A percentile compares a stretch with the other conserved stretches of the same genome.
These are phyloP conservation scores for Stereocaulon alpinum DNA, from an alignment of 495 filamentous ascomycete species.

Conservation along the genomic window DNA sequence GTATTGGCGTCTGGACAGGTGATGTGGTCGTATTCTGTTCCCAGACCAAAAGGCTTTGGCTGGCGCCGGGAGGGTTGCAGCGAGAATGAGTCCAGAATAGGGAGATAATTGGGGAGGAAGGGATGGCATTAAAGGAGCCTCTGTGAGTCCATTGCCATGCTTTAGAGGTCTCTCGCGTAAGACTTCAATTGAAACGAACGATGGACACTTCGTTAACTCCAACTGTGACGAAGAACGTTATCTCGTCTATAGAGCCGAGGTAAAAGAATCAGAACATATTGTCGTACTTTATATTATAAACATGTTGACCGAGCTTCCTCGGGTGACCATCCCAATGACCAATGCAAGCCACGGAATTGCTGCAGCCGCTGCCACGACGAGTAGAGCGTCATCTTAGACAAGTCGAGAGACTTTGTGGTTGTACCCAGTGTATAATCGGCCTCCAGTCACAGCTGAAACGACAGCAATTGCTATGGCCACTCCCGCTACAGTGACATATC, in stretches of 20 bases:
- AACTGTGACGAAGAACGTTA: background rate
- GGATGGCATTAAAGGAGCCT: background rate
- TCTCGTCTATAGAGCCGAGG: background rate
- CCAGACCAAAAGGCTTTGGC: background rate
- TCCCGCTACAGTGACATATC: background rate
- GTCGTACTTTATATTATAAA: background rate
- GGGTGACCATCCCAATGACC: background rate
- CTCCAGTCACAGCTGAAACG: background rate
- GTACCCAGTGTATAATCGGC: background rate
- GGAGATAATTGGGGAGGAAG: background rate
- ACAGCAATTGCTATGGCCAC: background rate
- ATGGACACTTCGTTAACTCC: slow-evolving; percentile 4
- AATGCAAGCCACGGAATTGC: background rate
- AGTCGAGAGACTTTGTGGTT: background rate
- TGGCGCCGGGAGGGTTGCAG: background rate
- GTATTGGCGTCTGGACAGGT: background rate
- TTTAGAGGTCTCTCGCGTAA: background rate
- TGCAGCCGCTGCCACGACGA: background rate
- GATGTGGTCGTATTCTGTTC: background rate
- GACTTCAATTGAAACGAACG: background rate
- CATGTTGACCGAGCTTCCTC: background rate
- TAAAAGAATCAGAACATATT: background rate
- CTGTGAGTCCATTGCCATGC: background rate
- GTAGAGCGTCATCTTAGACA: background rate
- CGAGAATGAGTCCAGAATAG: background rate